Conservation (phyloP, 1,284 basidiomycete species). For the Tilletiaria anomala region DNA sequence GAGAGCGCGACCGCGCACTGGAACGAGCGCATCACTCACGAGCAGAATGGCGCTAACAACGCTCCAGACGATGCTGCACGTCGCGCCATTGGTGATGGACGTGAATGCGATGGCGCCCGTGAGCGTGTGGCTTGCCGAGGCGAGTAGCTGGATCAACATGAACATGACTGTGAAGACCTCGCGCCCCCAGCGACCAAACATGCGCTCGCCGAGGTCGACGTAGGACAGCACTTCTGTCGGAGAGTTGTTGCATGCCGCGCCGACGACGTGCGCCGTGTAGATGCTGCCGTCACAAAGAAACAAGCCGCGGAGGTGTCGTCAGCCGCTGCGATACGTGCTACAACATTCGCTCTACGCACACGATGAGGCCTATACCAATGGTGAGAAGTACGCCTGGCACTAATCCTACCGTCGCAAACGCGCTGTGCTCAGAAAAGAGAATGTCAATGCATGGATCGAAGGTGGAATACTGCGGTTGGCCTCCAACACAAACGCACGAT, state of each 20-base stretch:
- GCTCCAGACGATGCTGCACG: constrained; percentile 24
- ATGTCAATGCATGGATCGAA: too few relatives aligned
- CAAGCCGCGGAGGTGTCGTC: too few relatives aligned
- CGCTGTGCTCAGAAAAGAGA: neutral
- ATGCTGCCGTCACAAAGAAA: too few relatives aligned
- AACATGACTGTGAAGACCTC: constrained; percentile 3
- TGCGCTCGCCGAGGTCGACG: neutral
- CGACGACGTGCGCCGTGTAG: neutral
- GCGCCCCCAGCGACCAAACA: constrained; percentile 1
- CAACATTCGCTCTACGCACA: too few relatives aligned
- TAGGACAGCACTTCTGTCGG: neutral
- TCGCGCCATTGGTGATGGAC: constrained; percentile 14
- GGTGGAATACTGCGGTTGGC: too few relatives aligned
- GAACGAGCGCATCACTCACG: neutral
- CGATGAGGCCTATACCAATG: neutral
- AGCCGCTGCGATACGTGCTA: too few relatives aligned
- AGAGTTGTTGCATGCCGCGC: neutral
- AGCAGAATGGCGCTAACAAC: constrained; percentile 26
- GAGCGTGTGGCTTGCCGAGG: constrained; percentile 21
- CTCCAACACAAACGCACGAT: too few relatives aligned
- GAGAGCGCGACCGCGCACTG: neutral
- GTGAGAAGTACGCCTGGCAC: neutral
- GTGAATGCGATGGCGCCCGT: constrained; percentile 25
- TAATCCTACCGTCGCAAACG: neutral
- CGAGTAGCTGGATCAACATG: constrained; percentile 4